Conservation (phyloP, 2,329 filamentous ascomycete species). For the Colletotrichum sp. region DNA sequence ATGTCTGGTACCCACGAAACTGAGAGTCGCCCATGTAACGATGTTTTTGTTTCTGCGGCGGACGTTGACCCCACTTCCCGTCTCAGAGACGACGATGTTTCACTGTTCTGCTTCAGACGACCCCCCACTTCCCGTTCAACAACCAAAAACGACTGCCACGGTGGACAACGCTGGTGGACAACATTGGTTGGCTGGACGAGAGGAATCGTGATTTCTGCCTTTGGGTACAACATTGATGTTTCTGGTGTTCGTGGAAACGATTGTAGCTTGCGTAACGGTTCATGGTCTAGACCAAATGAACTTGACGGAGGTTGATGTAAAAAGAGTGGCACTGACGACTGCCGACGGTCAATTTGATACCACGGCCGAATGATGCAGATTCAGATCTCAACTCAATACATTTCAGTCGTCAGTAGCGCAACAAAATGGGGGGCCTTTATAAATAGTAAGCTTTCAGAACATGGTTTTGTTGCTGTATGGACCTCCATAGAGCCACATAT, state of each 20-base stretch:
- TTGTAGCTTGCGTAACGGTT: background rate
- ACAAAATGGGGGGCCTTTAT: background rate
- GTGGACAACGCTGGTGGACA: background rate
- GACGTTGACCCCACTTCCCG: background rate
- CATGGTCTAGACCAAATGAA: background rate
- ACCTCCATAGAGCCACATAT: background rate
- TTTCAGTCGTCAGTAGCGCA: background rate
- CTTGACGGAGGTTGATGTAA: background rate
- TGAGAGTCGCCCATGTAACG: background rate
- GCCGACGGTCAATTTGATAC: background rate
- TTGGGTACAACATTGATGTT: background rate
- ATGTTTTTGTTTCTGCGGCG: background rate
- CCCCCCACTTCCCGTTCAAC: background rate
- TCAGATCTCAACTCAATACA: background rate
- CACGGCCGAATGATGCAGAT: background rate
- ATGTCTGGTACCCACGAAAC: background rate
- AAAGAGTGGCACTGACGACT: background rate
- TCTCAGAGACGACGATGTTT: background rate
- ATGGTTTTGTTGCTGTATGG: background rate
- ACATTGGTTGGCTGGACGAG: background rate
- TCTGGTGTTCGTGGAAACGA: background rate
- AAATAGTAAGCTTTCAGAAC: background rate
- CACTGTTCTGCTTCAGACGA: background rate
- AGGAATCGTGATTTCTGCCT: background rate
- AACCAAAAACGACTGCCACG: background rate